phyloP scores from a whole-genome alignment of 2,329 filamentous ascomycete species.

The Kalaharituber pfeilii region DNA sequence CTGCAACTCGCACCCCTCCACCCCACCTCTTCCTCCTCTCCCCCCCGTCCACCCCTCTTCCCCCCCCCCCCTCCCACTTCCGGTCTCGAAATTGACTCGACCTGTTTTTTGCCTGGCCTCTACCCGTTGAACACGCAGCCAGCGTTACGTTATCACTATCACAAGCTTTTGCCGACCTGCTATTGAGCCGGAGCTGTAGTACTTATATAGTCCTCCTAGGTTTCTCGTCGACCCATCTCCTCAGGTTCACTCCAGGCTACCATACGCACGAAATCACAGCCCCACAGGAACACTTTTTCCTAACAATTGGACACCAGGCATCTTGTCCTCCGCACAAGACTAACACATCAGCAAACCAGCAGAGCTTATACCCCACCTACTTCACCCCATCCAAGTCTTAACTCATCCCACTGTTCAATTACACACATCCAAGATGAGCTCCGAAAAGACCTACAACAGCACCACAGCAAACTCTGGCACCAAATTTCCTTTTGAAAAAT shows the following conservation, averaged over 20 bases:
- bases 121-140: constrained; percentile 1
- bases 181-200: not conserved
- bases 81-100: not conserved
- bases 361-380: not conserved
- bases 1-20: not conserved
- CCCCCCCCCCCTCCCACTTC: not conserved
- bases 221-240: not conserved
- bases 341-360: not conserved
- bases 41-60: not conserved
- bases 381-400: no score
- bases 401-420: no score
- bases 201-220: not conserved
- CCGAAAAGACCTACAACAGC: not conserved
- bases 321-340: not conserved
- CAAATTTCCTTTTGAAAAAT: constrained; percentile 8
- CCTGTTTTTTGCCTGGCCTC: not conserved
- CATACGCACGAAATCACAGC: no score
- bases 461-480: not conserved
- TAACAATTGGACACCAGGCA: not conserved
- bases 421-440: not conserved
- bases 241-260: not conserved
- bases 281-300: not conserved
- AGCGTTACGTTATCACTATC: not conserved
- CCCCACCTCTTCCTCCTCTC: not conserved
- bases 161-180: not conserved